Percentiles rank a stretch among this genome's conserved stretches.
Conservation (phyloP, 169 alveolate species). For the Cryptosporidium sp. region DNA sequence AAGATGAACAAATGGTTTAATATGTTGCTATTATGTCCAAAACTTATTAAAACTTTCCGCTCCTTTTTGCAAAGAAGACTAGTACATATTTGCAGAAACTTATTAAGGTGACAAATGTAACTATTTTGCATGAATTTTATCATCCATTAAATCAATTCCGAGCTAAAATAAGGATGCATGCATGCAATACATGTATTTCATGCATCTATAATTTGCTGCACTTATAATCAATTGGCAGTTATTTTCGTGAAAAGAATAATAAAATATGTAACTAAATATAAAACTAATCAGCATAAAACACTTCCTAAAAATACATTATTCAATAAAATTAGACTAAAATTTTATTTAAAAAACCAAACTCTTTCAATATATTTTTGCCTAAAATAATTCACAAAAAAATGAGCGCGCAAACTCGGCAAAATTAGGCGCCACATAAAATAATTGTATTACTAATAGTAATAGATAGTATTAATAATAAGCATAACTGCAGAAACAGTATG, state of each 20-base stretch:
- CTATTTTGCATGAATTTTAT: background rate
- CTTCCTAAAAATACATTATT: background rate
- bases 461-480: background rate
- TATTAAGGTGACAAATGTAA: background rate
- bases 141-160: background rate
- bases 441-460: background rate
- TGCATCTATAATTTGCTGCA: background rate
- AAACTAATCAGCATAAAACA: background rate
- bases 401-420: background rate
- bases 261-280: background rate
- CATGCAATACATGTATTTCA: background rate
- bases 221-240: background rate
- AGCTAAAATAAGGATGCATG: background rate
- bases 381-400: too few species aligned
- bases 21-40: background rate
- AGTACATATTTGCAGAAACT: background rate
- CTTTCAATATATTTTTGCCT: too few species aligned
- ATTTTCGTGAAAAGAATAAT: background rate
- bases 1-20: too few species aligned
- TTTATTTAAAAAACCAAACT: too few species aligned
- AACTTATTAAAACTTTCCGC: background rate
- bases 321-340: too few species aligned
- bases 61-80: background rate
- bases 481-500: background rate
- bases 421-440: background rate